These are phyloP conservation scores for Trichosporon inkin DNA, from an alignment of 1,284 basidiomycete species.

Conservation along the genomic window DNA sequence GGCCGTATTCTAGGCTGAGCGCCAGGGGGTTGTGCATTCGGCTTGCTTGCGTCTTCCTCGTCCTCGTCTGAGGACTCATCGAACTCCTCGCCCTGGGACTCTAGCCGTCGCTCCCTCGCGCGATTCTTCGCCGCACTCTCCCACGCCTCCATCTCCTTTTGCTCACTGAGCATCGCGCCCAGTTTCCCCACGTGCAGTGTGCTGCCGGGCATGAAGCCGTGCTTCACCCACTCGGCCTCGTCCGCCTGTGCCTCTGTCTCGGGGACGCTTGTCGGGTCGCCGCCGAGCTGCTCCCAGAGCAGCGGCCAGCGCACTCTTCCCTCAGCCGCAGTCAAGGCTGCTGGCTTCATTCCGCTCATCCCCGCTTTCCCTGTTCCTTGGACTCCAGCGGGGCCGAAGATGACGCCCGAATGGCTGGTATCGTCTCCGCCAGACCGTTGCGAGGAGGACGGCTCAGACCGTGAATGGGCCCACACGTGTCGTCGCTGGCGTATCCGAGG, in stretches of 20 bases:
- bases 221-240: slow-evolving; percentile 34
- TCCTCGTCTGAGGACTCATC: slow-evolving; percentile 40
- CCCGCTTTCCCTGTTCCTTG: no score
- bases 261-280: slow-evolving; percentile 24
- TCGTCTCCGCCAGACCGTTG: neutral
- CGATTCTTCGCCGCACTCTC: slow-evolving; percentile 35
- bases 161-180: slow-evolving; percentile 39
- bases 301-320: slow-evolving; percentile 45
- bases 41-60: slow-evolving; percentile 14
- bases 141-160: slow-evolving; percentile 46
- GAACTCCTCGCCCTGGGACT: slow-evolving; percentile 41
- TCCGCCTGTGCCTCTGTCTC: slow-evolving; percentile 25
- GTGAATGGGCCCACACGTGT: slow-evolving; percentile 28
- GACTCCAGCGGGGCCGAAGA: neutral
- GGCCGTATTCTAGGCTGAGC: no score
- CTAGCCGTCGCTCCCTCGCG: slow-evolving; percentile 34
- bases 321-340: slow-evolving; percentile 25
- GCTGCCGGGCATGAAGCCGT: slow-evolving; percentile 30
- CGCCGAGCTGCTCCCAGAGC: slow-evolving; percentile 47
- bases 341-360: slow-evolving; percentile 10
- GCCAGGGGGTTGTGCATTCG: no score
- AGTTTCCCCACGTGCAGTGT: slow-evolving; percentile 44
- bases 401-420: neutral
- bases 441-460: neutral
- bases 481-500: slow-evolving; percentile 39